Conservation (phyloP, 805 yeast genomes). For the Alloascoidea africana region DNA sequence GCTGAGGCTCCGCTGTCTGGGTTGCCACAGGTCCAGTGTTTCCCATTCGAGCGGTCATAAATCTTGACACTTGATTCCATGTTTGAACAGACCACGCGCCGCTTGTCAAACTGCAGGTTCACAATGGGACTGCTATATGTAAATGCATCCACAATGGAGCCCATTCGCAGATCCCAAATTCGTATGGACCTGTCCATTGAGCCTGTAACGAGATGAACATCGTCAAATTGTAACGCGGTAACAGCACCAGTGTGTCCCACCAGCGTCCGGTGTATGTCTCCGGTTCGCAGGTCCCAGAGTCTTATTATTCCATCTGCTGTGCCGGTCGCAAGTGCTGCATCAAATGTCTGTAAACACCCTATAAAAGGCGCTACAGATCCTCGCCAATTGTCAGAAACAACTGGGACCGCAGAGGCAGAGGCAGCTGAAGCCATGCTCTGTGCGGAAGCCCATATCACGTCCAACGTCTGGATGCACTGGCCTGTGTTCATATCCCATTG, state of each 20-base stretch:
- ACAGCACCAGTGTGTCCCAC: slow-evolving; percentile 60
- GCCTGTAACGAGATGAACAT: slow-evolving; percentile 47
- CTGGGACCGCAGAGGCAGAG: not conserved
- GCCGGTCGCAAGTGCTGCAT: slow-evolving; percentile 69
- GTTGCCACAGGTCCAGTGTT: slow-evolving; percentile 41
- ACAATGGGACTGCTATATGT: slow-evolving; percentile 42
- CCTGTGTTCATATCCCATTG: slow-evolving; percentile 65
- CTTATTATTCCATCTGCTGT: slow-evolving; percentile 64
- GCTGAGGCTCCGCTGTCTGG: too few relatives aligned
- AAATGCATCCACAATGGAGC: slow-evolving; percentile 43
- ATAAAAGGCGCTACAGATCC: slow-evolving; percentile 23
- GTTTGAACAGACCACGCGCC: slow-evolving; percentile 34
- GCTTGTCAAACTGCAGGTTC: slow-evolving; percentile 42
- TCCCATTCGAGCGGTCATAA: slow-evolving; percentile 37
- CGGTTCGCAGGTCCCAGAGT: slow-evolving; percentile 62
- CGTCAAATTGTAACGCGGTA: slow-evolving; percentile 54
- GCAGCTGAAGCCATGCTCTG: slow-evolving; percentile 7
- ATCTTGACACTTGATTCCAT: slow-evolving; percentile 37
- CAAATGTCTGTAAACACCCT: slow-evolving; percentile 55
- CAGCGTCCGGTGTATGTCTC: slow-evolving; percentile 44
- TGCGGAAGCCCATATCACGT: slow-evolving; percentile 47
- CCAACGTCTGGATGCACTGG: slow-evolving; percentile 54
- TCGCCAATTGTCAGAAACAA: not conserved
- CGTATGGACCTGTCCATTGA: slow-evolving; percentile 49
- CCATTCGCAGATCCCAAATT: slow-evolving; percentile 63